Evolutionary conservation across 805 yeast species (phyloP).

Genomic region (Brettanomyces anomalus): DNA sequence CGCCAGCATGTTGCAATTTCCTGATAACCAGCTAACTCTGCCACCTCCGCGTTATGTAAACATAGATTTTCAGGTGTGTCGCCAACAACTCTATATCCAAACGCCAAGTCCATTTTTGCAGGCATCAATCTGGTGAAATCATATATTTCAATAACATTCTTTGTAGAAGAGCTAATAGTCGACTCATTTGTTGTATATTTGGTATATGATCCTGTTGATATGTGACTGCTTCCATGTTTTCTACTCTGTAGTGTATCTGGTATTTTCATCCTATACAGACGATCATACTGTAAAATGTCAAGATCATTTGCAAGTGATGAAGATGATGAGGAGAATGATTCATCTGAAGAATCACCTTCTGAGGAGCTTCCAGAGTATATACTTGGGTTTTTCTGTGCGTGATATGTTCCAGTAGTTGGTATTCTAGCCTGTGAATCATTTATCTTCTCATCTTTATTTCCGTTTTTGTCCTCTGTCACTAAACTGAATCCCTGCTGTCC

Average conservation of each 20-base stretch:
- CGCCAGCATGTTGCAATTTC: constrained; percentile 75
- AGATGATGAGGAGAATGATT: constrained; percentile 23
- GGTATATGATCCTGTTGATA: constrained; percentile 19
- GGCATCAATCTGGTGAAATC: constrained; percentile 70
- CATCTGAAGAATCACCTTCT: constrained; percentile 23
- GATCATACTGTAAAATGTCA: constrained; percentile 54
- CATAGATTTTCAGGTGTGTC: constrained; percentile 59
- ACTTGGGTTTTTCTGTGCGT: background rate
- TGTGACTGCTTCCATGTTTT: constrained; percentile 10
- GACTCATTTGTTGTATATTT: constrained; percentile 28
- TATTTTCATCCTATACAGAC: constrained; percentile 38
- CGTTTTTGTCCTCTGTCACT: constrained; percentile 4
- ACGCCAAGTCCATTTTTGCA: constrained; percentile 60
- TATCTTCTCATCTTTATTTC: background rate
- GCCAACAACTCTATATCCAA: constrained; percentile 56
- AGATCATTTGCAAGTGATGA: constrained; percentile 60
- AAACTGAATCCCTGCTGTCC: constrained; percentile 47
- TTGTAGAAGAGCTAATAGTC: constrained; percentile 23
- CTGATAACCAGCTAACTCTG: constrained; percentile 48
- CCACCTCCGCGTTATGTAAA: constrained; percentile 60
- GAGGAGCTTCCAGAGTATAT: constrained; percentile 9
- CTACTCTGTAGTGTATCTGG: constrained; percentile 37
- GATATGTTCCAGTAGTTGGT: background rate
- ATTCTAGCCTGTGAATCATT: background rate
- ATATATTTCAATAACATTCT: constrained; percentile 50